Base-by-base conservation (phyloP, 805 yeast genomes). In the Yueomyces sp. region DNA sequence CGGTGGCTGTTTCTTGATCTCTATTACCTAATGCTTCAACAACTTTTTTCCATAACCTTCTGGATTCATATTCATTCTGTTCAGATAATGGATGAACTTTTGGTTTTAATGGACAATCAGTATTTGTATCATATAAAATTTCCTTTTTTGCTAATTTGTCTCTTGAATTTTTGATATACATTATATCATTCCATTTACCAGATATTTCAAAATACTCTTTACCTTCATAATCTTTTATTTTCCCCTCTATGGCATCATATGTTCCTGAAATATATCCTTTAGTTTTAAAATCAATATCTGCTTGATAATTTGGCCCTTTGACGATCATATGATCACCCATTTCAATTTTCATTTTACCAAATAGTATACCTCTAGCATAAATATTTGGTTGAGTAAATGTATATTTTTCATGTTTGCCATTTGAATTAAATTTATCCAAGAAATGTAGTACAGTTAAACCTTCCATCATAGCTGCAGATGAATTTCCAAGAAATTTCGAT, bases 391-490 rank as follows among this genome's bases (percentile, higher is more conserved):
- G 97, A n/a, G 87, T 81, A 58, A 92, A 68, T 8, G 81, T 74
- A 63, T 87, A 92, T 43, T 70, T 69, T 59, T 90, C 98, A 4
- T 76, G 72, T 3, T 59, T 49, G 2, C 70, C 70, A 36, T 64
- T 50, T n/a, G 60, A 49, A 49, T 77, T 76, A 36, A 61, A 60
- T 28, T 74, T 68, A 52, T 83, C 82, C 40, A 78, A 68, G 47
- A 90, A 75, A 37, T 83, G 74, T 26, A 88, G 64, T 41, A 74
- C 77, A 1, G 85, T 90, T 45, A 73, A 57, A 26, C 98, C 98
- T 53, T 88, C 95, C 98, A 92, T 92, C 61, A 92, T 77, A 1
- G 95, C 94, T 26, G 97, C 98, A 0, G 96, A 88, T 2, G 96
- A 86, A 58, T 92, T 92, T 32, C 98, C 98, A 47, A 90, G 68